Evolutionary conservation across 2,329 filamentous ascomycete genomes (phyloP), one percentile per base, ranked within the genome.

Genomic region (Fusarium ambrosium): DNA sequence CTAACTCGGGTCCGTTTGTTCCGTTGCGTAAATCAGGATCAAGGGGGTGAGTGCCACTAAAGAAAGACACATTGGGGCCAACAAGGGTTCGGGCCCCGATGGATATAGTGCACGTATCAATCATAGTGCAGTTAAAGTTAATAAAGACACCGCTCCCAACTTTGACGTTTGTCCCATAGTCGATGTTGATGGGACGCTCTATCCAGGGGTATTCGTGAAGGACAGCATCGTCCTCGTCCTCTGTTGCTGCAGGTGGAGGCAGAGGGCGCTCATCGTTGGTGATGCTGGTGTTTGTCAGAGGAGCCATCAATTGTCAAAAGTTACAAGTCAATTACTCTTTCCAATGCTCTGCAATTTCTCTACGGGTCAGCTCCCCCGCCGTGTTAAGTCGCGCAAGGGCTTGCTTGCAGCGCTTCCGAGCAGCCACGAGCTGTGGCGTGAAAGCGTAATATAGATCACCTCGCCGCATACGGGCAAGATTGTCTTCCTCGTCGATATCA

Each of bases 61-160:
- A 97, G 76, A 98, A 89, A 41, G 87, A 91, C 48, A 95, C 93
- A 79, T 94, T 94, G 2, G 95, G 94, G 0, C 94, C 95, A 48
- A 97, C 85, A 29, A 98, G 84, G 1, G 94, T 96, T 63, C 95
- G 90, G 6, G 91, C 89, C 1, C 95, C 95, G 59, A 98, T 90
- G 1, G 87, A 91, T 66, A 97, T 93, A 32, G 87, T 83, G 80
- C 92, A 93, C 1, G 93, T 95, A 80, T 97, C 95, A 34, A 97
- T 85, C 80, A 95, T 93, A 7, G 91, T 92, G 77, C 90, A 92
- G 82, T 94, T 92, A 80, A 88, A 91, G 83, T 89, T 97, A 81
- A 97, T 88, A 78, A 92, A 97, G 16, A 94, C 93, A 64, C 91
- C 90, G 53, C 89, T 84, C 20, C 93, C 94, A 5, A 81, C 68